A percentile compares a stretch with the other conserved stretches of the same genome.
Conservation (phyloP, 169 alveolate genomes). For the Cryptosporidium ubiquitum region DNA sequence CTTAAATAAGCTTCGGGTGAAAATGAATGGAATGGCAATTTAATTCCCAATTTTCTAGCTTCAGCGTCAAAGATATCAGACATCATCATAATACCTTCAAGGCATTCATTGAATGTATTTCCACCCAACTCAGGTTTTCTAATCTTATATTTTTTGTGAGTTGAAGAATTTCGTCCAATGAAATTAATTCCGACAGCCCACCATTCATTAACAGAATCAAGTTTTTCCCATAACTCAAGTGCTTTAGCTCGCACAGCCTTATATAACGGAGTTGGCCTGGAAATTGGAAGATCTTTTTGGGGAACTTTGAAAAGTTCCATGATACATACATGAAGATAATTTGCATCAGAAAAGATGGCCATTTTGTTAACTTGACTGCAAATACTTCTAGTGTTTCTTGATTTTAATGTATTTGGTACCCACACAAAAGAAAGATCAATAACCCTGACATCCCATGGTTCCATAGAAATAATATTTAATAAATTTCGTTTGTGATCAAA, state of each 20-base stretch:
- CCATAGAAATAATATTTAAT: constrained; percentile 30
- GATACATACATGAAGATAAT: constrained; percentile 26
- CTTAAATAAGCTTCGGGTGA: constrained; percentile 70
- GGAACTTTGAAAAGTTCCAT: constrained; percentile 34
- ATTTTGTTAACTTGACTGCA: constrained; percentile 61
- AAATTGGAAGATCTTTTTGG: constrained; percentile 55
- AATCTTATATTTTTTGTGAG: constrained; percentile 27
- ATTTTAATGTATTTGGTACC: constrained; percentile 47
- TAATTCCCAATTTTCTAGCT: constrained; percentile 44
- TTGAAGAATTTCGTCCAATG: constrained; percentile 24
- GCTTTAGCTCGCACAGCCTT: constrained; percentile 33
- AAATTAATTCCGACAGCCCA: constrained; percentile 55
- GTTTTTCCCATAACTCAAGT: constrained; percentile 15
- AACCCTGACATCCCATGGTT: constrained; percentile 44
- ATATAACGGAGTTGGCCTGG: constrained; percentile 35
- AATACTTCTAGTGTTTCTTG: constrained; percentile 47
- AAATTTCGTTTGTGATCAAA: constrained; percentile 40
- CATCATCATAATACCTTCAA: constrained; percentile 62
- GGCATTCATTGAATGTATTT: constrained; percentile 52
- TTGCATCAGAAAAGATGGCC: constrained; percentile 60
- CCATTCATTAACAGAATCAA: constrained; percentile 59
- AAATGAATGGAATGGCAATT: constrained; percentile 18
- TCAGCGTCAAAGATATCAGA: constrained; percentile 37
- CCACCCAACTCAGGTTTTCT: constrained; percentile 52
- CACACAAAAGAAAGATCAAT: constrained; percentile 70